Evolutionary conservation across 441 rosid species (phyloP).

Genomic region (Erysimum cheiri): DNA sequence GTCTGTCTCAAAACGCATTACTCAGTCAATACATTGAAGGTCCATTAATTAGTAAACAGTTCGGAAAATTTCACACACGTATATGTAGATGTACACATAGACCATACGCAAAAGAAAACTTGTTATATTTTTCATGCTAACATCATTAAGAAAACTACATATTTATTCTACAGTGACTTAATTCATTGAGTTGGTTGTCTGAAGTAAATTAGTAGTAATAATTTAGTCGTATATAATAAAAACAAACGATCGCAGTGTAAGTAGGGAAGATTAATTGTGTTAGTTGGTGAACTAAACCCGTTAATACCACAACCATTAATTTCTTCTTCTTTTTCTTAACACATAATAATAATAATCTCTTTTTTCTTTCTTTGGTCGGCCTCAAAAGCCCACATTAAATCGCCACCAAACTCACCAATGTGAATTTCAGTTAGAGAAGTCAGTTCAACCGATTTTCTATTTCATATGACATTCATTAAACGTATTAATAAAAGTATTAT

Average conservation of each 20-base stretch:
- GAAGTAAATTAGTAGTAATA: constrained; percentile 22
- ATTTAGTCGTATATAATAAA: constrained; percentile 4
- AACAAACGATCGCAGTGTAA: constrained; percentile 22
- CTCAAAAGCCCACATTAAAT: constrained; percentile 19
- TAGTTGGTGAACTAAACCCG: constrained; percentile 67
- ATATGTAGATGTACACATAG: neutral
- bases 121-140: constrained; percentile 1
- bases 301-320: constrained; percentile 36
- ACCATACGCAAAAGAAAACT: neutral
- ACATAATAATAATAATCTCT: neutral
- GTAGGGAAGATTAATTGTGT: constrained; percentile 29
- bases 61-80: neutral
- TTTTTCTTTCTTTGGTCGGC: neutral
- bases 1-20: neutral
- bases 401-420: constrained; percentile 63
- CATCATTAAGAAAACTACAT: neutral
- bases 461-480: neutral
- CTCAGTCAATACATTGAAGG: neutral
- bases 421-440: constrained; percentile 53
- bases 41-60: neutral
- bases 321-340: neutral
- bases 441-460: constrained; percentile 52
- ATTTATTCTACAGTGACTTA: neutral
- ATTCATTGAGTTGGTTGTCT: constrained; percentile 5
- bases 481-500: fast-evolving